Base-by-base conservation (phyloP, 2,329 filamentous ascomycete genomes). In the Penicillium corylophilum region DNA sequence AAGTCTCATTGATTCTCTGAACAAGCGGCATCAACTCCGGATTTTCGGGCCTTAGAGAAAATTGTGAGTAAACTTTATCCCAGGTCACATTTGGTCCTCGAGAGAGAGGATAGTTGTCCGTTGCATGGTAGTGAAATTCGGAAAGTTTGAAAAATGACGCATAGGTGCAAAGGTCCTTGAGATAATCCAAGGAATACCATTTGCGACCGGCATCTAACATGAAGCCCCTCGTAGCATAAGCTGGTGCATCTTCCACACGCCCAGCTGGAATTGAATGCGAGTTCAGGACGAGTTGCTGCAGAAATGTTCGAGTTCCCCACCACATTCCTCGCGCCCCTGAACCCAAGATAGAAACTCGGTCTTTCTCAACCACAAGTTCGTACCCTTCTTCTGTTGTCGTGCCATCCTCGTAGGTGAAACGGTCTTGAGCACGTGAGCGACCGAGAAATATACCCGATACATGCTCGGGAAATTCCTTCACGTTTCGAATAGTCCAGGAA, bases 121-220 rank as follows among this genome's bases (percentile, higher is more conserved):
- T 82, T 3, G 82, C 71, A 60, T 85, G 82, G 16, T 84, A 65
- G 40, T 84, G 82, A 46, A 84, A 79, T 1, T 77, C 77, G 55
- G 82, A 83, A 56, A 83, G 77, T 60, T 84, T 85, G 70, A 82
- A 84, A 62, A 81, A 84, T 24, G 81, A 83, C 55, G 82, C 77
- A 64, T 83, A 84, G 0, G 77, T 74, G 64, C 82, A 84, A 55
- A 84, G 68, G n/a, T 84, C 81, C 36, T 75, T 71, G 15, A 84
- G 60, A 54, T 82, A 84, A 13, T 75, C 70, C 6, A 74, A 69
- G 0, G 81, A 77, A 56, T 84, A 84, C 63, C 77, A 84, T 60
- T 84, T 80, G 2, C 82, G 74, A 1, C 74, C 82, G 3, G 70
- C 75, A 49, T 85, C 82, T 4, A 84, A 71, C 66, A 79, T 71